phyloP scores from a whole-genome alignment of 2,329 filamentous ascomycete genomes.

The Fusarium lateritium region DNA sequence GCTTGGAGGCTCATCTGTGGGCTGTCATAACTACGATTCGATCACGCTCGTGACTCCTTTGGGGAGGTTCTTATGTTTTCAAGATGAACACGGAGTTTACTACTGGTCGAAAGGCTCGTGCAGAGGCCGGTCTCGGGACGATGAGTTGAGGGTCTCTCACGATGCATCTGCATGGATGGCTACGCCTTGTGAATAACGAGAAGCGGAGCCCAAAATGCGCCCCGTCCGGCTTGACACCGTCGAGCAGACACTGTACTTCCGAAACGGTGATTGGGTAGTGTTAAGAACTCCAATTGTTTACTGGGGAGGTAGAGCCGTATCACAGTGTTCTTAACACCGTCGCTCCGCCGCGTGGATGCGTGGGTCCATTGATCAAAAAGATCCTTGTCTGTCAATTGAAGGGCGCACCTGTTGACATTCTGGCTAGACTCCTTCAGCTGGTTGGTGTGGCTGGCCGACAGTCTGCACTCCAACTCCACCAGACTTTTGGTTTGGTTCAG shows the following conservation, averaged over 20 bases:
- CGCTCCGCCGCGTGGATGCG: conserved; percentile 21
- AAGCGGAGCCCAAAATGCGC: conserved; percentile 45
- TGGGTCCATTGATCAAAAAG: conserved; percentile 33
- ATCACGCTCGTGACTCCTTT: neutral
- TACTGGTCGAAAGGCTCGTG: conserved; percentile 2
- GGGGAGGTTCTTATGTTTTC: neutral
- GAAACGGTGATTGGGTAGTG: conserved; percentile 26
- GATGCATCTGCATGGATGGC: conserved; percentile 29
- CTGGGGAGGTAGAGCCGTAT: neutral
- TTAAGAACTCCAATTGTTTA: conserved; percentile 1
- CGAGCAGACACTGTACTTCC: conserved; percentile 30
- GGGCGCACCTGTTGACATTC: conserved; percentile 49
- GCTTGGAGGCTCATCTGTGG: neutral
- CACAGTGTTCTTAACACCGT: conserved; percentile 42
- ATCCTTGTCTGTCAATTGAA: conserved; percentile 51
- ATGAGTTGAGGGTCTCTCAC: conserved; percentile 7
- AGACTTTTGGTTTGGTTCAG: conserved; percentile 20
- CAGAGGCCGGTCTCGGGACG: conserved; percentile 45
- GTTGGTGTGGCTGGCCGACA: conserved; percentile 41
- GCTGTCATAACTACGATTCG: conserved; percentile 11
- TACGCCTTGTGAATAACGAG: conserved; percentile 51
- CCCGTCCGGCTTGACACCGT: conserved; percentile 22
- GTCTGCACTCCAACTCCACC: conserved; percentile 35
- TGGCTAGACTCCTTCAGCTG: conserved; percentile 42
- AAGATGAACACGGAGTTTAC: neutral